Conservation (phyloP, 176 grass and related monocot species). For the Carex cristatella region DNA sequence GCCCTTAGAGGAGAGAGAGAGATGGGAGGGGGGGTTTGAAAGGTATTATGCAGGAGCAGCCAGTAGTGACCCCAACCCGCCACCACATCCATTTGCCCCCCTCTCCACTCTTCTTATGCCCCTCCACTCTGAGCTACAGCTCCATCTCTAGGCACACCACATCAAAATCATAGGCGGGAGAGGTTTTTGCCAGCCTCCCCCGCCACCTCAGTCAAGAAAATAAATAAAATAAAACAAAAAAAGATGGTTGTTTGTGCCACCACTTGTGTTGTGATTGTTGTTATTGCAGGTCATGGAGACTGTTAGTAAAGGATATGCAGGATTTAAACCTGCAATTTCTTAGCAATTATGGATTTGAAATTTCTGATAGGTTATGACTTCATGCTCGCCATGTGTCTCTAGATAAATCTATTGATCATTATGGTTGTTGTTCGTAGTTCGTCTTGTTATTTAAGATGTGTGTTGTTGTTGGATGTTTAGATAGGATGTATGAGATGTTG, state of each 20-base stretch:
- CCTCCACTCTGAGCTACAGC: background rate
- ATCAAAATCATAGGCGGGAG: background rate
- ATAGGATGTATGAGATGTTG: background rate
- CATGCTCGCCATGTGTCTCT: background rate
- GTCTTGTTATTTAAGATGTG: background rate
- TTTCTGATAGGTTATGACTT: background rate
- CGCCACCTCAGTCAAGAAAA: background rate
- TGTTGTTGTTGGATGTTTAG: background rate
- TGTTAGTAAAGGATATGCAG: background rate
- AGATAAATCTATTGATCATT: background rate
- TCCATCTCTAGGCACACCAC: background rate
- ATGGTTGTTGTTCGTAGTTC: background rate
- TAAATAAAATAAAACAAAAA: background rate
- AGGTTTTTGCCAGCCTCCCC: background rate
- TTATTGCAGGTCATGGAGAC: background rate
- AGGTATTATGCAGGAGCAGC: too few relatives aligned
- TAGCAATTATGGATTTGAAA: background rate
- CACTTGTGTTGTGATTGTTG: background rate
- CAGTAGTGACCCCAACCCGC: background rate
- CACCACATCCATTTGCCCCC: background rate
- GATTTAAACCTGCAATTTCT: background rate
- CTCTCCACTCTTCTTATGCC: background rate
- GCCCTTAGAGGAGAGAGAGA: background rate
- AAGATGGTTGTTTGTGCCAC: background rate
- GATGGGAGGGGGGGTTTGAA: too few relatives aligned